Percentiles rank a stretch among this genome's conserved stretches.
These are phyloP conservation scores for Citrus unshiu DNA, from an alignment of 345 rosid species.

Conservation along the genomic window DNA sequence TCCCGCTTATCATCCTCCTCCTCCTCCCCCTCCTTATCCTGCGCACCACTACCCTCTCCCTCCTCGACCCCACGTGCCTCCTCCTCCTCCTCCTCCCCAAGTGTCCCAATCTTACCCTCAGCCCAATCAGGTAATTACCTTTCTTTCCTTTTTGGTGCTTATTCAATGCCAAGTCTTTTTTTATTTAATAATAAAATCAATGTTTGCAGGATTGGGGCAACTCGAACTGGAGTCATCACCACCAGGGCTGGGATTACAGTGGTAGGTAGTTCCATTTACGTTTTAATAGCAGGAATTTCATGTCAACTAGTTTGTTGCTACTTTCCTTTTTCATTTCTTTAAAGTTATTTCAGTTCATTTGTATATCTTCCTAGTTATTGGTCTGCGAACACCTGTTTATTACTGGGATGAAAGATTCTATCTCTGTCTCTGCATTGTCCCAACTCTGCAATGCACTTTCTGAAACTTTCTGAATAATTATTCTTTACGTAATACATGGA, in stretches of 20 bases:
- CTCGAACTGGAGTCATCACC: slow-evolving; percentile 62
- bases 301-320: not conserved
- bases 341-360: not conserved
- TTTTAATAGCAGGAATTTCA: not conserved
- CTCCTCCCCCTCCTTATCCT: slow-evolving; percentile 35
- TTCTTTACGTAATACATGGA: not conserved
- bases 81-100: slow-evolving; percentile 34
- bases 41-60: slow-evolving; percentile 41
- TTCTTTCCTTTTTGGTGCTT: not conserved
- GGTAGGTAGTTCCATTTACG: slow-evolving; percentile 22
- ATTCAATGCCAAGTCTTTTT: not conserved
- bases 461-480: not conserved
- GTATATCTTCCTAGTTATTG: not conserved
- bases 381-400: not conserved
- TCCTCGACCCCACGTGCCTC: slow-evolving; percentile 32
- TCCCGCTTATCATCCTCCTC: slow-evolving; percentile 36
- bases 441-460: not conserved
- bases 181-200: not conserved
- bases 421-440: not conserved
- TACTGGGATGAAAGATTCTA: not conserved
- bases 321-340: not conserved
- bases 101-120: slow-evolving; percentile 35
- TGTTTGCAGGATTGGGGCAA: slow-evolving; percentile 69
- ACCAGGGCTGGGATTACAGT: slow-evolving; percentile 52
- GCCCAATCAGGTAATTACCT: slow-evolving; percentile 35